Percentiles rank a stretch among this genome's conserved stretches.
phyloP scores from a whole-genome alignment of 441 rosid species.

The Euphorbia celastroides region DNA sequence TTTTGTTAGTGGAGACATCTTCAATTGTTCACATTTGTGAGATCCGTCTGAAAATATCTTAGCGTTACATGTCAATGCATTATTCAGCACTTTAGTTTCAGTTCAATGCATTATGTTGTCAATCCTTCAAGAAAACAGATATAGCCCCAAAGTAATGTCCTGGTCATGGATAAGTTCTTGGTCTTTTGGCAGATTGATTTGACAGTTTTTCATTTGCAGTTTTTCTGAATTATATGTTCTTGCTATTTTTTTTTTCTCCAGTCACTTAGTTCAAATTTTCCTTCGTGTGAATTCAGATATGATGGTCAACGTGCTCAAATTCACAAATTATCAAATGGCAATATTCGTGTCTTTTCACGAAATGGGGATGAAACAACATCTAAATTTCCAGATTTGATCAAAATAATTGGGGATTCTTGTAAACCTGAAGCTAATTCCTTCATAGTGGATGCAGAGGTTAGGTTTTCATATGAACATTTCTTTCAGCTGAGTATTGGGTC shows the following conservation, averaged over 20 bases:
- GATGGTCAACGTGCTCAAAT: conserved; percentile 97
- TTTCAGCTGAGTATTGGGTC: neutral
- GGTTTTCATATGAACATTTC: conserved; percentile 18
- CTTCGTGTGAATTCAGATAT: conserved; percentile 44
- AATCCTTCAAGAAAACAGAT: neutral
- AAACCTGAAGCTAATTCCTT: conserved; percentile 56
- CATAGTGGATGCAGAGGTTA: conserved; percentile 87
- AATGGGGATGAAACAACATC: conserved; percentile 86
- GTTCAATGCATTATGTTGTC: neutral
- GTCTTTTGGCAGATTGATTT: conserved; percentile 8
- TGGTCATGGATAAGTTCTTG: neutral
- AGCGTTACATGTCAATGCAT: neutral
- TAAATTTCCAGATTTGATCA: conserved; percentile 73
- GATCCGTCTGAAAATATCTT: neutral
- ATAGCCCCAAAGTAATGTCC: neutral
- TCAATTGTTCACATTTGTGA: neutral
- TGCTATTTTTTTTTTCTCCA: neutral
- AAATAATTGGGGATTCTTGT: conserved; percentile 46
- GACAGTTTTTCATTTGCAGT: neutral
- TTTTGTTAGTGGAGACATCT: neutral
- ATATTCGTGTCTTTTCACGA: conserved; percentile 63
- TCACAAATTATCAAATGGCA: conserved; percentile 59
- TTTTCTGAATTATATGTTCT: conserved; percentile 3
- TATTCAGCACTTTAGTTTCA: neutral
- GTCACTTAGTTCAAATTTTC: conserved; percentile 11